phyloP scores from a whole-genome alignment of 805 yeast species.

The Schwanniomyces vanrijiae region DNA sequence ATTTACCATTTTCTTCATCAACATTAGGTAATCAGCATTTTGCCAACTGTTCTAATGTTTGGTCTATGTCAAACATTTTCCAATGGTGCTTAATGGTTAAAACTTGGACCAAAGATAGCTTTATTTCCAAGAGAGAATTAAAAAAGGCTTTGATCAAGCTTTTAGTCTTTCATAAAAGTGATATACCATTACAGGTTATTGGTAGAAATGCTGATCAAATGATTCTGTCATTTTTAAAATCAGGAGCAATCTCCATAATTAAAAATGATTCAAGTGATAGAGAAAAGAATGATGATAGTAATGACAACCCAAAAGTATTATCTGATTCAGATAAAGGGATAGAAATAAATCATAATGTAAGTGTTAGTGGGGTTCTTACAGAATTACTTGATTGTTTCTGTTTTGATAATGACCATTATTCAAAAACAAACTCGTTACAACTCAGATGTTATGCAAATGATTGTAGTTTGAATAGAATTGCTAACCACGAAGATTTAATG shows the following conservation, averaged over 20 bases:
- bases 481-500: constrained; percentile 25
- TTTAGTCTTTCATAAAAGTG: constrained; percentile 50
- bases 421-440: constrained; percentile 14
- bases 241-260: constrained; percentile 36
- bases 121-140: constrained; percentile 52
- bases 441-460: constrained; percentile 35
- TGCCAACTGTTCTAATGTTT: constrained; percentile 45
- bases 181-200: constrained; percentile 48
- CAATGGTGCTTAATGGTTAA: constrained; percentile 53
- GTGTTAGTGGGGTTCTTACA: constrained; percentile 42
- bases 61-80: constrained; percentile 49
- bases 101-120: constrained; percentile 53
- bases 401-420: constrained; percentile 15
- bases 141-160: constrained; percentile 52
- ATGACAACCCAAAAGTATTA: neutral
- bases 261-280: neutral
- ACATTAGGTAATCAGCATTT: constrained; percentile 50
- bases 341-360: constrained; percentile 14
- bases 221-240: constrained; percentile 39
- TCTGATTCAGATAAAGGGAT: constrained; percentile 10
- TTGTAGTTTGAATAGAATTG: constrained; percentile 33
- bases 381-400: constrained; percentile 50
- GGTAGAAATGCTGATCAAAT: constrained; percentile 53
- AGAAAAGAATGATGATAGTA: neutral
- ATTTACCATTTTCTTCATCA: constrained; percentile 56